Evolutionary conservation across 2,329 filamentous ascomycete species (phyloP), one percentile per base, ranked within the genome.

Genomic region (Fusarium floridanum): DNA sequence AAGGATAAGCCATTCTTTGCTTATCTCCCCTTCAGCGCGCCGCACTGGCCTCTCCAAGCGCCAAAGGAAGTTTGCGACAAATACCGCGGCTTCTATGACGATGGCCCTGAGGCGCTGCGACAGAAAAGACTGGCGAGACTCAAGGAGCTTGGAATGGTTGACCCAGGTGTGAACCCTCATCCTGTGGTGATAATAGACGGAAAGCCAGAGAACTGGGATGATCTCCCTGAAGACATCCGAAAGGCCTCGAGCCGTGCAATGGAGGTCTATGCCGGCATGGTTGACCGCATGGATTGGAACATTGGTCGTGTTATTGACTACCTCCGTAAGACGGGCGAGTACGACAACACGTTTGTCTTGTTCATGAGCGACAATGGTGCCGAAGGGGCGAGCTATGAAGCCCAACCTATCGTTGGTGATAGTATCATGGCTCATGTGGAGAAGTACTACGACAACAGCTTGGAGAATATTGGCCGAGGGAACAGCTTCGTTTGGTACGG

Each of bases 281-380:
- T 92, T 4, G 89, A 92, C 66, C 84, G 84, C 61, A 91, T 92
- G 63, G 91, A 92, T 74, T 79, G 79, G 67, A 90, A 91, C 68
- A 86, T 92, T 20, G 90, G 90, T 41, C 88, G 88, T 66, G 87
- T 92, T 3, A 81, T 91, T 24, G 82, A 88, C 39, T 88, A 91
- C 74, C 85, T 92, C 4, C 83, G 88, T 66, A 78, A 85, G 50
- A 88, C 86, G 2, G 88, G 86, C 67, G 90, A 92, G 77, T 83
- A 89, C 1, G 90, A 92, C 70, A 91, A 92, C 79, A 92, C 90
- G 2, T 88, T 92, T 68, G 84, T 92, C 61, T 86, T 88, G 76
- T 92, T 92, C 84, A 88, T 91, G 83, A 89, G 86, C 2, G 89
- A 91, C 80, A 91, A 91, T 70, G 89, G 89, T 5, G 89, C 89